Conservation (phyloP, 441 rosid genomes). For the Pelargonium citronellum region DNA sequence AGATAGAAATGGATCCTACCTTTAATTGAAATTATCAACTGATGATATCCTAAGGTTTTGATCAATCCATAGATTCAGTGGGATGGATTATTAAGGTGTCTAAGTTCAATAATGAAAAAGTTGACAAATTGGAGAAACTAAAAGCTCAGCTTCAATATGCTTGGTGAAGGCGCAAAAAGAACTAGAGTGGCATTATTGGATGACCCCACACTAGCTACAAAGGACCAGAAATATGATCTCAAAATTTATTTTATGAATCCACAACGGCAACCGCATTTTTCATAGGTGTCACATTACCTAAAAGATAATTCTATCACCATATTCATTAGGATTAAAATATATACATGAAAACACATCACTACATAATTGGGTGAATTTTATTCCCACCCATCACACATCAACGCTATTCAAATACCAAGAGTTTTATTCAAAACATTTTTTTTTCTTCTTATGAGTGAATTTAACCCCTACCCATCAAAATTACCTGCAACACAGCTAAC, state of each 20-base stretch:
- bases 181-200: background rate
- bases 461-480: background rate
- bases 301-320: background rate
- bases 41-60: background rate
- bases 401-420: background rate
- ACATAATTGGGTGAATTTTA: background rate
- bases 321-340: background rate
- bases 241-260: background rate
- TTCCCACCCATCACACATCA: background rate
- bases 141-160: background rate
- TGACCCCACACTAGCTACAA: background rate
- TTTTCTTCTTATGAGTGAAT: background rate
- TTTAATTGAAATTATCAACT: background rate
- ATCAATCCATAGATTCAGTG: background rate
- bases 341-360: background rate
- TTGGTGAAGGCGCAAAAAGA: background rate
- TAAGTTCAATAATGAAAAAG: background rate
- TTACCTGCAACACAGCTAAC: conserved; percentile 99
- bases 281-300: background rate
- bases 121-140: background rate
- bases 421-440: background rate
- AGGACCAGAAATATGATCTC: background rate
- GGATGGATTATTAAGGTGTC: background rate
- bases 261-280: background rate
- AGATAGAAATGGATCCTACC: background rate